Base-by-base conservation (phyloP, 768 basidiomycete species). In the Naganishia vaughanmartiniae region DNA sequence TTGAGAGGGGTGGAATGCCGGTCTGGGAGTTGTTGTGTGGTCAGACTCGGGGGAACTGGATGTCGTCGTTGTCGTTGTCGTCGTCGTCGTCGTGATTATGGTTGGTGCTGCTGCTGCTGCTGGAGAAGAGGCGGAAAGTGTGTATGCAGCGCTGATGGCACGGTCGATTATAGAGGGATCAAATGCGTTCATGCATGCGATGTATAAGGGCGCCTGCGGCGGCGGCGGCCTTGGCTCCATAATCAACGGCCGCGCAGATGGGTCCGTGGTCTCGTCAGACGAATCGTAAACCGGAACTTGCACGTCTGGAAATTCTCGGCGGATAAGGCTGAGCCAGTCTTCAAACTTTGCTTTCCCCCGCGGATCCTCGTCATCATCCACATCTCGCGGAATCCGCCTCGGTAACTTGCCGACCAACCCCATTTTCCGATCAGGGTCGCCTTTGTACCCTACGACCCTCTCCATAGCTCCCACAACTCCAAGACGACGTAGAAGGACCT, bases 161-260 rank as follows among this genome's bases (percentile, higher is more conserved):
- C 57, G 55, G 46, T 69, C 48, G 68, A 69, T 53, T 14, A 46
- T 60, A 17, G 28, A 19, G 17, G 68, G 68, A 28, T 69, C 68
- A 39, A 60, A 69, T 1, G 68, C 68, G 57, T 69, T 69, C 68
- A 69, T 69, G 26, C 68, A 69, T 9, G 68, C 68, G 48, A 69
- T 69, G 39, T 69, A 69, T 12, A n/a, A 28, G 15, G 57, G 57
- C 3, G 36, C 10, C 15, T 21, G 17, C n/a, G 17, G 28, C 55
- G 4, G 33, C 24, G 30, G 12, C 55, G 15, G 28, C 15, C 5
- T 36, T 12, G 36, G 5, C 36, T 5, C 12, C 36, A 12, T 36
- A 7, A 15, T 42, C 42, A 15, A 2, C 42, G 26, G 4, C 28
- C 11, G 42, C 34, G 9, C 33, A 34, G 15, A 7, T 21, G 33